Evolutionary conservation across 495 filamentous ascomycete genomes (phyloP).

Genomic region (Jackrogersella minutella): DNA sequence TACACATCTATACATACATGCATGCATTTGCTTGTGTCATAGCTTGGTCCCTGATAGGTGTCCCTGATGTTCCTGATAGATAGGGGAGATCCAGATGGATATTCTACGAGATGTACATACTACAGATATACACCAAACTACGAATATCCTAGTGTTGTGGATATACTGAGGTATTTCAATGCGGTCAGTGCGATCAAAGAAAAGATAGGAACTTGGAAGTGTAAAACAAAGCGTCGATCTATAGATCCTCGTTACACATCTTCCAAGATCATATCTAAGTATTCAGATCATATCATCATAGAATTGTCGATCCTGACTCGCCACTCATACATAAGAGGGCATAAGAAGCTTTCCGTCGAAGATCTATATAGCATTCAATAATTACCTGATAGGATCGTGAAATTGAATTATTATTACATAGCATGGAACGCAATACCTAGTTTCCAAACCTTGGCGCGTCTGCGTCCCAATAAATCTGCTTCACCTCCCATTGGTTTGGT

Average conservation of each 20-base stretch:
- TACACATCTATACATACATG: too few relatives aligned
- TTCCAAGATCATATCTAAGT: conserved; percentile 17
- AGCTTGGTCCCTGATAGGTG: conserved; percentile 7
- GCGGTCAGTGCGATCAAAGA: background rate
- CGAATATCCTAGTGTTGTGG: background rate
- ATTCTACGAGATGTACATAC: conserved; percentile 2
- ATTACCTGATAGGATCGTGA: conserved; percentile 35
- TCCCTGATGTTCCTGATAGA: too few relatives aligned
- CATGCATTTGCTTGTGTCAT: too few relatives aligned
- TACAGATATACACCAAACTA: background rate
- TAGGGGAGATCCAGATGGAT: too few relatives aligned
- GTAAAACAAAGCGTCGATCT: too few relatives aligned
- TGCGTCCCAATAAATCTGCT: conserved; percentile 2
- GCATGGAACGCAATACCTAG: background rate
- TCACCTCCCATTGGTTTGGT: conserved; percentile 10
- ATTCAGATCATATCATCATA: conserved; percentile 35
- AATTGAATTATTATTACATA: conserved; percentile 11
- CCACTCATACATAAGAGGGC: conserved; percentile 9
- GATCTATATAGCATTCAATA: background rate
- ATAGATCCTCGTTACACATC: background rate
- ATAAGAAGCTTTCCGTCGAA: too few relatives aligned
- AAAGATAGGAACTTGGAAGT: too few relatives aligned
- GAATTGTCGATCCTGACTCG: conserved; percentile 30
- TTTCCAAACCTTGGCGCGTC: conserved; percentile 14
- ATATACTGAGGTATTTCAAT: too few relatives aligned